Evolutionary conservation across 192 early-diverging fungal species (phyloP).

Genomic region (Coemansia sp.): DNA sequence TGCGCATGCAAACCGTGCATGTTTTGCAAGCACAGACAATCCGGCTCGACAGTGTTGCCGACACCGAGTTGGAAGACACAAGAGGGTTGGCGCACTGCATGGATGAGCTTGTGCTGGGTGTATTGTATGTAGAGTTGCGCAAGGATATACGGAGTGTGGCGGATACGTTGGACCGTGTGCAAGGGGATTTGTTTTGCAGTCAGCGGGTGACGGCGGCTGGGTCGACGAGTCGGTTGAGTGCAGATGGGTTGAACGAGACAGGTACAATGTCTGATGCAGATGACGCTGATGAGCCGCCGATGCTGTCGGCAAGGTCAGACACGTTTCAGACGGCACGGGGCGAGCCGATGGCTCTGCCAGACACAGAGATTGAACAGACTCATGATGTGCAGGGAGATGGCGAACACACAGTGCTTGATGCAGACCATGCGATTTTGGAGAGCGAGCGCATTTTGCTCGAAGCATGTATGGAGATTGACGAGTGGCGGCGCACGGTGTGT

Average conservation of each 20-base stretch:
- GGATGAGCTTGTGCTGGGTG: constrained; percentile 40
- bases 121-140: constrained; percentile 42
- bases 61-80: constrained; percentile 35
- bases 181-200: constrained; percentile 23
- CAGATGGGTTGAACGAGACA: not conserved
- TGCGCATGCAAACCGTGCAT: constrained; percentile 33
- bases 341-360: constrained; percentile 9
- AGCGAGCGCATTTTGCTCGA: constrained; percentile 22
- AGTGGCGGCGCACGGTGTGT: constrained; percentile 42
- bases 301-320: constrained; percentile 18
- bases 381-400: too few species aligned
- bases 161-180: constrained; percentile 28
- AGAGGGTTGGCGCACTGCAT: constrained; percentile 20
- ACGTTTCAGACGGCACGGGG: constrained; percentile 40
- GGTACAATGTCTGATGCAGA: not conserved
- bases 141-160: constrained; percentile 35
- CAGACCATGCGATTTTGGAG: constrained; percentile 8
- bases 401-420: not conserved
- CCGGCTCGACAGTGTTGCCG: constrained; percentile 33
- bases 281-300: constrained; percentile 10
- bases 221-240: constrained; percentile 5
- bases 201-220: not conserved
- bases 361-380: too few species aligned
- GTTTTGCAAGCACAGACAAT: constrained; percentile 40
- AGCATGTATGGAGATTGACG: constrained; percentile 42